Conservation (phyloP, 164 flowering plant genomes). For the Magnolia kwangsiensis region DNA sequence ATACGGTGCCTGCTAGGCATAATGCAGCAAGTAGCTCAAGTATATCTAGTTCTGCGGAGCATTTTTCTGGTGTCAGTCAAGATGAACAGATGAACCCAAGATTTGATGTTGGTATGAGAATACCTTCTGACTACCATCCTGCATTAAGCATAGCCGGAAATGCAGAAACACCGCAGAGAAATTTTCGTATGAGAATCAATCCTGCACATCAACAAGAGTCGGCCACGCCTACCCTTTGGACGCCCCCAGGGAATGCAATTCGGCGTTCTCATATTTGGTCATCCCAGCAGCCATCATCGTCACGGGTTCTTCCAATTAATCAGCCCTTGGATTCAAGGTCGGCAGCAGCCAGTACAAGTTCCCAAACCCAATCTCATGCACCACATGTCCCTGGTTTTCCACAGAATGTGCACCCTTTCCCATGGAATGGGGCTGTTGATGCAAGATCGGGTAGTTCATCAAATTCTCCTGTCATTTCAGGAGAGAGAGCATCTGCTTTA, state of each 20-base stretch:
- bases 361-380: slow-evolving; percentile 27
- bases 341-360: slow-evolving; percentile 20
- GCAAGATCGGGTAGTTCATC: slow-evolving; percentile 40
- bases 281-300: slow-evolving; percentile 16
- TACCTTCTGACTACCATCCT: slow-evolving; percentile 27
- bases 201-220: slow-evolving; percentile 28
- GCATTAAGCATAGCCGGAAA: slow-evolving; percentile 20
- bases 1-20: slow-evolving; percentile 24
- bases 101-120: slow-evolving; percentile 31
- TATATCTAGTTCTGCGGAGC: slow-evolving; percentile 26
- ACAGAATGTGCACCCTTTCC: slow-evolving; percentile 34
- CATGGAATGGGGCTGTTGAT: slow-evolving; percentile 37
- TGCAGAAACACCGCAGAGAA: slow-evolving; percentile 37
- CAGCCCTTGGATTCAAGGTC: slow-evolving; percentile 40
- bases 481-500: slow-evolving; percentile 27
- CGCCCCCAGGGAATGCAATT: slow-evolving; percentile 16
- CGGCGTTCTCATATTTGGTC: slow-evolving; percentile 25
- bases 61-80: slow-evolving; percentile 15
- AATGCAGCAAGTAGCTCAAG: slow-evolving; percentile 28
- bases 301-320: slow-evolving; percentile 23
- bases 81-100: slow-evolving; percentile 34
- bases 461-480: slow-evolving; percentile 23
- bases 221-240: slow-evolving; percentile 24
- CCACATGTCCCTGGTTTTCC: slow-evolving; percentile 26
- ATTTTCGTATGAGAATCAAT: slow-evolving; percentile 34